Base-by-base conservation (phyloP, 2,329 filamentous ascomycete genomes). In the Fusarium brevicatenulatum region DNA sequence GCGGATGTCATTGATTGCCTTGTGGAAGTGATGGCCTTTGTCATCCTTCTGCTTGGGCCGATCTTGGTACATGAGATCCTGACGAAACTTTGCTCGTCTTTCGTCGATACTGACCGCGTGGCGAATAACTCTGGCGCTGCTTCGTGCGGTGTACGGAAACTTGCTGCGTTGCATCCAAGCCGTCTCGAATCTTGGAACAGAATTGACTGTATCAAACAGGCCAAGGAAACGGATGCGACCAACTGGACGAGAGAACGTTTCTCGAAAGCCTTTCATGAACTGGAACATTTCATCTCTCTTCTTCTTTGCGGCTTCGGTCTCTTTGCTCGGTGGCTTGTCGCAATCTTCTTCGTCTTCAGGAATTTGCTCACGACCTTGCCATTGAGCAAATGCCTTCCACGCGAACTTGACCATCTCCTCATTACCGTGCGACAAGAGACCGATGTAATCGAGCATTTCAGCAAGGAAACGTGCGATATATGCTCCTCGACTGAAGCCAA, bases 401-500 rank as follows among this genome's bases (percentile, higher is more conserved):
- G 93, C 93, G 79, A 97, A 97, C 8, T 88, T 86, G 57, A 94
- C 90, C 90, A 96, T 92, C 74, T 96, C 94, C 78, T 97, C 93
- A 75, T 97, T 97, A 16, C 94, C 93, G 57, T 93, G 91, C 18
- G 91, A 92, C 19, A 97, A 85, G 0, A 97, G 85, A 3, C 94
- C 94, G 61, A 96, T 91, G 74, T 93, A 91, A 77, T 96, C 93
- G 11, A 96, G 86, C 93, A 95, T 95, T 78, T 96, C 93, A 1
- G 93, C 93, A 2, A 94, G 82, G 76, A 94, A 94, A 6, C 92
- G 89, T 1, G 92, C 92, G 47, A 92, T 92, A 76, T 94, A 94
- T 3, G 91, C 88, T 23, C 92, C 92, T 25, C 92, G 88, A 47
- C 89, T 92, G 82, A 94, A 94, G 1, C 92, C 92, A 67, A 93